Evolutionary conservation across 202 grass and related monocot genomes (phyloP), one percentile per base, ranked within the genome.

Genomic region (Schoenoplectus tabernaemontani): DNA sequence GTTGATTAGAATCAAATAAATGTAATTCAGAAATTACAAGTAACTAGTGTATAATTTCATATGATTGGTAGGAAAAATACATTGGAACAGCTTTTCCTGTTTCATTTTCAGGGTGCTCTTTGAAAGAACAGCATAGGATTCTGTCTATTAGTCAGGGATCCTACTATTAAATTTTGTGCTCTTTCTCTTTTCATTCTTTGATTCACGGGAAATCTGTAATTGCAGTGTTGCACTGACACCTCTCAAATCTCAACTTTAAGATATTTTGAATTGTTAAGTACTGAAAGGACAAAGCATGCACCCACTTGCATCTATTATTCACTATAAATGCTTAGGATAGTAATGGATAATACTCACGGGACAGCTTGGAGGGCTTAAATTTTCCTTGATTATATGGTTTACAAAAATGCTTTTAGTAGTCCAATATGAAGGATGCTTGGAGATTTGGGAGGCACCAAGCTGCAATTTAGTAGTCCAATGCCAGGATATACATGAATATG

Each of bases 101-200:
- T 30, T 9, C 7, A 22, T 11, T 72, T 28, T 28, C 7, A 7
- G 23, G 68, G 30, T 50, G 68, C 43, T 72, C 42, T 50, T 50
- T 72, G 68, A 17, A 50, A 22, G 5, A 61, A n/a, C 37, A 62
- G 76, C 77, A 79, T 79, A 50, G 77, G 77, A 79, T 79, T 46
- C 77, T 63, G 75, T 23, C 50, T 78, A 10, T 32, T 48, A 47
- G 57, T 30, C 57, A 78, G 53, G 16, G 9, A 37, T 57, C 39
- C 19, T 4, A 22, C 48, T 24, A 78, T 59, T 62, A 28, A 32
- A 77, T 37, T 59, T 70, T 0, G 1, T 20, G 17, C 47, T 78
- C 58, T 79, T 28, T 79, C 19, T 23, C 39, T 71, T 9, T 46
- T 42, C 20, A 59, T 5, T 26, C 23, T 59, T 62, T 43, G 56